Base-by-base conservation (phyloP, 2,329 filamentous ascomycete species). In the Geosmithia morbida region DNA sequence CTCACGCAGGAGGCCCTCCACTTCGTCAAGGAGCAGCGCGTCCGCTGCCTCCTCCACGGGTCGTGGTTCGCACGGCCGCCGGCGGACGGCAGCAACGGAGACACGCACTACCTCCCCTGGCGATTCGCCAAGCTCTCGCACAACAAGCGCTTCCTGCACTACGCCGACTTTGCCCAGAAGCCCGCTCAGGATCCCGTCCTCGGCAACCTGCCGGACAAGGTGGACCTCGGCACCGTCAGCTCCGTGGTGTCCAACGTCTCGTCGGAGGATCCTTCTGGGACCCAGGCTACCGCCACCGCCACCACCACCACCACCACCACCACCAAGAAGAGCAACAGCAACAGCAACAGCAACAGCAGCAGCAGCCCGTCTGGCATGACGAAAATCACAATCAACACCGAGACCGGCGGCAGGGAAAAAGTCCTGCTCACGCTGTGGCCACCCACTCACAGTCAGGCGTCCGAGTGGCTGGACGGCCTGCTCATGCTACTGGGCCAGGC, bases 11-110 rank as follows among this genome's bases (percentile, higher is more conserved):
- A 98, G 63, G 88, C 90, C 11, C 68, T 96, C 47, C 87, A 95
- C 57, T 98, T 98, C 59, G 86, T 97, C 64, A 96, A 95, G 64
- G 92, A 98, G 66, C 92, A 98, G 63, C 81, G 92, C 39, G 85
- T 97, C 51, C 77, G 92, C 47, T 96, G 89, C 59, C 70, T 98
- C 40, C 74, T 97, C 3, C 77, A 87, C 54, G 92, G 92, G 7
- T 81, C 85, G 10, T 98, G 92, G 92, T 98, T 97, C 66, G 61
- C 68, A 60, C 65, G 73, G 63, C 63, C 74, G 5, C 57, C 64
- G 11, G 6, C 33, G 33, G 14, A 37, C 33, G 13, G 11, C 33
- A 13, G 13, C 33, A 37, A 37, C 33, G 6, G 11, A 44, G 56
- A 58, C 45, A 60, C 57, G 46, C 55, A 61, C 49, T 52, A 60